Evolutionary conservation across 2,329 filamentous ascomycete genomes (phyloP), one percentile per base, ranked within the genome.

Genomic region (Byssothecium circinans): DNA sequence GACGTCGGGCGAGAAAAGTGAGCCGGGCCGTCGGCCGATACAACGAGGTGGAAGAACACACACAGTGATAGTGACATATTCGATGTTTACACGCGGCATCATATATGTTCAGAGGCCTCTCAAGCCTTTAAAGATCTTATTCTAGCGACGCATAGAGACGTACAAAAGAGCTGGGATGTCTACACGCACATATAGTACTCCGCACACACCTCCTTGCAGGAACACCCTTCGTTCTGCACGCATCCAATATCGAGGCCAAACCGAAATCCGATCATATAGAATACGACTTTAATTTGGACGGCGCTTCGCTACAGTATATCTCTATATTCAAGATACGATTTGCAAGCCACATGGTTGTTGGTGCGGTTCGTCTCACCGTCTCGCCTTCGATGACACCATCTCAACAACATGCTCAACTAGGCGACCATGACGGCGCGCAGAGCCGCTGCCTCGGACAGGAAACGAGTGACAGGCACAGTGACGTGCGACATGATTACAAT

Each of bases 381-480:
- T 12, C 29, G 29, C 29, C 40, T 34, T 39, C 33, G 18, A 51
- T 43, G 48, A 47, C 48, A 50, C 34, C 45, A 47, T 43, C 29
- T 17, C 38, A 20, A 40, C 44, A 22, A 41, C 27, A 25, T n/a
- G 35, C 23, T 15, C 42, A 34, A 43, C 40, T 10, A 29, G 23
- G 22, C 19, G 15, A 14, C 17, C 11, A 40, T 14, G 36, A 23
- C 36, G 22, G 36, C 25, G 25, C 17, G 30, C 34, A 40, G 40
- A 42, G 34, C 41, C 36, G 44, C 41, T 43, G 38, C 42, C 39
- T 14, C 18, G 8, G 36, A 25, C 18, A 39, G 36, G 43, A 17
- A 43, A 45, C 17, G n/a, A 43, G 14, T n/a, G 29, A 12, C 36
- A 45, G 44, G 29, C 11, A 41, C 36, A 33, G 19, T 17, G 17